Evolutionary conservation across 1,139 yeast species (phyloP).

Genomic region (Petasospora rhodanensis): DNA sequence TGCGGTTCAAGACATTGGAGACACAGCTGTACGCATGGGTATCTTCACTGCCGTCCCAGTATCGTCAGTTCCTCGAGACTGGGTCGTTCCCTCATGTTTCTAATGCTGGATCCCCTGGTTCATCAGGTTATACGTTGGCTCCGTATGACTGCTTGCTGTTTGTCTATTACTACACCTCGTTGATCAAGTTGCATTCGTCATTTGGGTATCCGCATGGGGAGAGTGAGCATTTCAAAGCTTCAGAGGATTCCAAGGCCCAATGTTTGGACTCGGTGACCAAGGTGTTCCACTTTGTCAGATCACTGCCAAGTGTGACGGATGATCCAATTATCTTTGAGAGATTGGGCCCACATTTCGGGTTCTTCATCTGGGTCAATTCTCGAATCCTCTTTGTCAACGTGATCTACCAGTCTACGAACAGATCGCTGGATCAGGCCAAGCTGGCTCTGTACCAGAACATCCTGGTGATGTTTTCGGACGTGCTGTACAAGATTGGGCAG

Average conservation of each 20-base stretch:
- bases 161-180: constrained; percentile 29
- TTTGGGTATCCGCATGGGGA: constrained; percentile 32
- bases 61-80: constrained; percentile 15
- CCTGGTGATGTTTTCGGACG: constrained; percentile 23
- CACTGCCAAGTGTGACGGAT: constrained; percentile 12
- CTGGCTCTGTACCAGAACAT: constrained; percentile 23
- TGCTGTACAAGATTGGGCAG: constrained; percentile 26
- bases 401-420: constrained; percentile 20
- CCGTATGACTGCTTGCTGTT: constrained; percentile 22
- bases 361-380: constrained; percentile 33
- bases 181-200: constrained; percentile 30
- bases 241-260: constrained; percentile 27
- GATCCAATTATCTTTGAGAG: constrained; percentile 22
- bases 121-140: constrained; percentile 1
- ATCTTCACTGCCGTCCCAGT: constrained; percentile 12
- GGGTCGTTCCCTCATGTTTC: constrained; percentile 9
- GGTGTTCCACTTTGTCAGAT: constrained; percentile 23
- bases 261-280: constrained; percentile 26
- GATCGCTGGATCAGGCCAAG: constrained; percentile 10
- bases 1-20: constrained; percentile 17
- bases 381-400: constrained; percentile 33
- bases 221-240: constrained; percentile 27
- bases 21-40: constrained; percentile 18
- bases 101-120: no score
- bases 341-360: constrained; percentile 34